phyloP scores from a whole-genome alignment of 140 eudicot genomes.

The Oenanthe javanica region DNA sequence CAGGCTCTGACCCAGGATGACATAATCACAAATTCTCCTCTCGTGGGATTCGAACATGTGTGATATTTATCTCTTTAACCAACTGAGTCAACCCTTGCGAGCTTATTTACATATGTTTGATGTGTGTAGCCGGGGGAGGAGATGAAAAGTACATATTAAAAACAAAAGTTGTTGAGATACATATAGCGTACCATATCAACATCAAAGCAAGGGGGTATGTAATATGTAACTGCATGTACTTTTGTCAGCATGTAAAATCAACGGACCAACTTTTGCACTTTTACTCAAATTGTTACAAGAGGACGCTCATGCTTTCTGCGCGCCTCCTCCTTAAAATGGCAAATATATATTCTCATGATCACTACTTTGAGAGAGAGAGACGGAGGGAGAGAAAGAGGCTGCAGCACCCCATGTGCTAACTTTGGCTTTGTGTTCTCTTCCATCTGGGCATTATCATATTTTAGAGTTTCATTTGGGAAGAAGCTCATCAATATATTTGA shows the following conservation, averaged over 20 bases:
- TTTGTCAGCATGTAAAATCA: neutral
- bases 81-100: no score
- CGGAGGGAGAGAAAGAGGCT: no score
- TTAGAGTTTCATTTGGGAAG: neutral
- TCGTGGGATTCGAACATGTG: no score
- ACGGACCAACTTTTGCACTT: neutral
- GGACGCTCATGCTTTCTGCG: slow-evolving; percentile 11
- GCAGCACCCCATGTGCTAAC: neutral
- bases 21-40: no score
- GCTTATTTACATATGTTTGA: neutral
- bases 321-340: neutral
- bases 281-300: neutral
- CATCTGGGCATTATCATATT: neutral
- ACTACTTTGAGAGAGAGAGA: neutral
- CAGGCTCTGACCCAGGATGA: no score
- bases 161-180: neutral
- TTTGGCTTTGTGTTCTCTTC: neutral
- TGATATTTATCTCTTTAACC: no score
- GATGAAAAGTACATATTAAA: neutral
- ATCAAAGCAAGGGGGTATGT: neutral
- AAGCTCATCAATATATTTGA: no score
- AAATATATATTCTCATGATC: neutral
- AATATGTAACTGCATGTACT: neutral
- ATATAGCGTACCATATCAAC: neutral
- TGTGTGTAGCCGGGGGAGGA: neutral